Conservation (phyloP, 2,329 filamentous ascomycete species). For the Aspergillus arachidicola region DNA sequence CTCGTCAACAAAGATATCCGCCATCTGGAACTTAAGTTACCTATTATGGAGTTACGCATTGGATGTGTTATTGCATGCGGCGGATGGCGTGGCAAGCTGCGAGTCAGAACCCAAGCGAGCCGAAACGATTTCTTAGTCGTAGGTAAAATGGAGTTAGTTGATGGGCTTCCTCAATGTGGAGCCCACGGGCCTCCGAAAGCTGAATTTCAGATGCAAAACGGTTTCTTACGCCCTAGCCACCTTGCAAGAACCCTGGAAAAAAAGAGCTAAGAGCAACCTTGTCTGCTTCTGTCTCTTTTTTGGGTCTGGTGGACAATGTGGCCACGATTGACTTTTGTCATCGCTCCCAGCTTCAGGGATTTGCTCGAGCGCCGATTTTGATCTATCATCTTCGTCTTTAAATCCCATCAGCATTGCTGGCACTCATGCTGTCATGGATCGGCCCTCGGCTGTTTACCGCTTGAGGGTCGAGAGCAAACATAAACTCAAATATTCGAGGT, state of each 20-base stretch:
- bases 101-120: constrained; percentile 19
- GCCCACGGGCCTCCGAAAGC: constrained; percentile 15
- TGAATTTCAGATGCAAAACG: constrained; percentile 21
- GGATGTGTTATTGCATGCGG: constrained; percentile 20
- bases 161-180: constrained; percentile 15
- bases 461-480: neutral
- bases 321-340: neutral
- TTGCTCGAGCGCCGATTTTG: constrained; percentile 20
- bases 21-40: neutral
- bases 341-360: neutral
- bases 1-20: constrained; percentile 7
- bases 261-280: neutral
- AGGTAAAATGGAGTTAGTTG: constrained; percentile 15
- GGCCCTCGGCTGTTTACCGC: neutral
- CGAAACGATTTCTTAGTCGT: constrained; percentile 13
- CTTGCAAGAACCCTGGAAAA: constrained; percentile 6
- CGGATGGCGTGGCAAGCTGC: constrained; percentile 23
- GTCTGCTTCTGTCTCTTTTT: constrained; percentile 11
- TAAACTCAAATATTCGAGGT: neutral
- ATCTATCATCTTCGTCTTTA: constrained; percentile 17
- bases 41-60: constrained; percentile 1
- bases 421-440: neutral
- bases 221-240: constrained; percentile 11
- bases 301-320: constrained; percentile 13
- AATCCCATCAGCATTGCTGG: neutral